Evolutionary conservation across 2,329 filamentous ascomycete genomes (phyloP), one percentile per base, ranked within the genome.

Genomic region (Fusarium sp.): DNA sequence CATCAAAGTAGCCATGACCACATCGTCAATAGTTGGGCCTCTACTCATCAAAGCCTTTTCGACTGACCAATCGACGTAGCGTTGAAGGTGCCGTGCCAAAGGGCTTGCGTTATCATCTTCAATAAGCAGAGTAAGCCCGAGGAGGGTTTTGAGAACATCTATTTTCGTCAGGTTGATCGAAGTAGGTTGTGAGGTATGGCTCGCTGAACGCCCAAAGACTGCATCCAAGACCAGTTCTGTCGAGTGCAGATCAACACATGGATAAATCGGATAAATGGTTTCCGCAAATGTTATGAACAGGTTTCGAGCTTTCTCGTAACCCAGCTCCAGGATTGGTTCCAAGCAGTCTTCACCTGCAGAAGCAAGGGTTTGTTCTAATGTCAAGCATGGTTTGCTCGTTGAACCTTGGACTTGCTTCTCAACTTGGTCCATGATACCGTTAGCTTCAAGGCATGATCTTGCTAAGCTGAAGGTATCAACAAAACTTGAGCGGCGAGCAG

Each of bases 221-320:
- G 14, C 8, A 14, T 18, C 36, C 51, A 55, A 24, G 1, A 55
- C 10, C 20, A 6, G 3, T 39, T 38, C 36, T 13, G 36, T 12
- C 0, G 26, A 55, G 3, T 41, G 35, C 0, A 55, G 20, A 1
- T 55, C 51, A n/a, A 24, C 24, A 28, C 24, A 55, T 1, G 26
- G 36, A 12, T 55, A 55, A 14, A 55, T 30, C 11, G 51, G 36
- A 18, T 41, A 30, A 22, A 55, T 41, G 0, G 15, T 55, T 13
- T 30, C 26, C 1, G 36, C 51, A n/a, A 55, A 55, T 24, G 24
- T 24, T 24, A 13, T n/a, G 26, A 55, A 41, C 0, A 55, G 4
- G 0, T 22, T 1, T 14, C 36, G 6, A 5, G 36, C 7, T 14
- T 11, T 55, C 0, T 55, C 51, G 3, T 41, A 55, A 1, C 32